phyloP scores from a whole-genome alignment of 176 grass and related monocot species.

The Elaeis guineensis region DNA sequence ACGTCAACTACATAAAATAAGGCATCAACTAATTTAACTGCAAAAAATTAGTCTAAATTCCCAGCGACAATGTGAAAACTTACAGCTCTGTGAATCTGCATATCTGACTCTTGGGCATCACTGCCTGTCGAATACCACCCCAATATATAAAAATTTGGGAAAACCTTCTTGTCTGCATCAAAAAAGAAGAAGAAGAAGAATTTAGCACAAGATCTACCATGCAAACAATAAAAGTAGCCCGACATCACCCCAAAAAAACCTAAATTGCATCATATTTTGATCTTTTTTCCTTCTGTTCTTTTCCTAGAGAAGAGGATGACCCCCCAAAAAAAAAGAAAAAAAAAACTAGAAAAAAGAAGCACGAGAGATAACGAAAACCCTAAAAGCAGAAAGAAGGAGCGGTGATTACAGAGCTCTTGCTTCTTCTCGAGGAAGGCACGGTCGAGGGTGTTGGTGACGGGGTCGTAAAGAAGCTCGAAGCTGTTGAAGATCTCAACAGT shows the following conservation, averaged over 20 bases:
- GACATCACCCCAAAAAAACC: too few species aligned
- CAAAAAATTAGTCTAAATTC: neutral
- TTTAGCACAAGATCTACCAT: too few species aligned
- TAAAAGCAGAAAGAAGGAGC: neutral
- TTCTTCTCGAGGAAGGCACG: slow-evolving; percentile 98
- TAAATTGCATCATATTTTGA: too few species aligned
- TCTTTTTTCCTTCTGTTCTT: too few species aligned
- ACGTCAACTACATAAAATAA: neutral
- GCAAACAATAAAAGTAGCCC: too few species aligned
- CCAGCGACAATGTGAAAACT: slow-evolving; percentile 16
- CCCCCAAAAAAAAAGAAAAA: too few species aligned
- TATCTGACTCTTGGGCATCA: slow-evolving; percentile 83
- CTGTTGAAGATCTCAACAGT: slow-evolving; percentile 99
- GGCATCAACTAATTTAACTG: neutral
- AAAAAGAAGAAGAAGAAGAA: neutral
- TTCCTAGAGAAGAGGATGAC: too few species aligned
- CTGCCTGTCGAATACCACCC: slow-evolving; percentile 99
- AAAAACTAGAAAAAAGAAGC: too few species aligned
- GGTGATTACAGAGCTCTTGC: slow-evolving; percentile 78
- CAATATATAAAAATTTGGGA: slow-evolving; percentile 82
- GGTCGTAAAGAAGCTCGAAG: slow-evolving; percentile 96
- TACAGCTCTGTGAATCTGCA: slow-evolving; percentile 89
- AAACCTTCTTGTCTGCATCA: slow-evolving; percentile 96
- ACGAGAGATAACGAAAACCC: neutral
- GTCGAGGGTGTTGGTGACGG: slow-evolving; percentile 59